Conservation (phyloP, 768 basidiomycete genomes). For the Termitomyces sp. region DNA sequence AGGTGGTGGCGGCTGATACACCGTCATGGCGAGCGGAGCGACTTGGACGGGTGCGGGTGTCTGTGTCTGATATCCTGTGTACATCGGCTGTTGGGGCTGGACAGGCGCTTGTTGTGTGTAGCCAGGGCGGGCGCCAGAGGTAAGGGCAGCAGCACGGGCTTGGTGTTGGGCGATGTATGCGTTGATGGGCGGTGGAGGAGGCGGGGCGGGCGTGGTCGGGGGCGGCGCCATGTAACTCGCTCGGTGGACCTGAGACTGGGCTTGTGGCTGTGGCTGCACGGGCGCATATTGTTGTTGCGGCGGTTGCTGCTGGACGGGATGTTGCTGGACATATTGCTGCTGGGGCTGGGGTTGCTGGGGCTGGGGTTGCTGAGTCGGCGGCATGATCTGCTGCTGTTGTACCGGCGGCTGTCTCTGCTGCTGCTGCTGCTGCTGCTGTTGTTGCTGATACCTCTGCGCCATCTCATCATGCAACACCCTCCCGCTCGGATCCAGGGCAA, state of each 20-base stretch:
- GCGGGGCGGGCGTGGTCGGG: conserved; percentile 20
- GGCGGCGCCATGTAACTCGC: conserved; percentile 31
- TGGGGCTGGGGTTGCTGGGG: conserved; percentile 23
- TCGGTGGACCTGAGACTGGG: conserved; percentile 21
- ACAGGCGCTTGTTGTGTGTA: conserved; percentile 29
- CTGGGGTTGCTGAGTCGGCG: conserved; percentile 20
- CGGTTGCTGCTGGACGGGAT: conserved; percentile 26
- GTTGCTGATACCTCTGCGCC: conserved; percentile 57
- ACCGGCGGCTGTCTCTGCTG: conserved; percentile 13
- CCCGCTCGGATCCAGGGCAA: conserved; percentile 77
- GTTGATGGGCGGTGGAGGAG: conserved; percentile 29
- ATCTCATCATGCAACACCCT: conserved; percentile 80
- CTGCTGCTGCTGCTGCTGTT: conserved; percentile 36
- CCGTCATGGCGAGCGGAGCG: conserved; percentile 16
- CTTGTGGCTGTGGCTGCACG: conserved; percentile 28
- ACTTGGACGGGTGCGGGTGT: conserved; percentile 1
- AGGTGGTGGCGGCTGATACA: conserved; percentile 24
- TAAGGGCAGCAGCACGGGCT: conserved; percentile 7
- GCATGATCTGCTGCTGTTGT: conserved; percentile 24
- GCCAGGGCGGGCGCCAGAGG: conserved; percentile 24
- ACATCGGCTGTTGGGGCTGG: conserved; percentile 22
- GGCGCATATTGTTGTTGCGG: conserved; percentile 15
- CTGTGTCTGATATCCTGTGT: conserved; percentile 17
- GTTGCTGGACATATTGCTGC: conserved; percentile 22
- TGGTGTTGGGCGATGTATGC: conserved; percentile 38